These are phyloP conservation scores for Xylaria sp. DNA, from an alignment of 2,329 filamentous ascomycete species.

Conservation along the genomic window DNA sequence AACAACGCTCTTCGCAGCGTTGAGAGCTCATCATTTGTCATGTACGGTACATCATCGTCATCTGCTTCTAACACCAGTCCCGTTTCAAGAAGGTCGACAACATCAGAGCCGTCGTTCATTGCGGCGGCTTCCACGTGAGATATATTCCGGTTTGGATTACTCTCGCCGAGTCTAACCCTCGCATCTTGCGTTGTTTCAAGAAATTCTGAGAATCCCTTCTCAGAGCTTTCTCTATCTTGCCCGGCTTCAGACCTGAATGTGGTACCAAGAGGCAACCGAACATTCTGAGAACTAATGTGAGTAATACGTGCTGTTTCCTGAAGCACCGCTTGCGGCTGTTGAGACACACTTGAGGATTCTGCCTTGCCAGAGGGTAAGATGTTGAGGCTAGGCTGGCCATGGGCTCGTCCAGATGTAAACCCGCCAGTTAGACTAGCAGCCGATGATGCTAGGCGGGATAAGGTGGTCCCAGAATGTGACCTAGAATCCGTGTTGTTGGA, in stretches of 20 bases:
- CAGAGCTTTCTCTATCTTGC: constrained; percentile 46
- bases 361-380: constrained; percentile 40
- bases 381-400: constrained; percentile 24
- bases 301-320: constrained; percentile 40
- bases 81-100: constrained; percentile 45
- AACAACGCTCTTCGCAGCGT: constrained; percentile 47
- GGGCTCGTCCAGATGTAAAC: constrained; percentile 29
- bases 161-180: constrained; percentile 30
- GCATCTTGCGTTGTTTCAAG: constrained; percentile 43
- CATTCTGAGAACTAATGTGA: constrained; percentile 5
- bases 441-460: constrained; percentile 42
- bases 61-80: constrained; percentile 40
- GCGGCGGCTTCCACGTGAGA: constrained; percentile 16
- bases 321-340: constrained; percentile 15
- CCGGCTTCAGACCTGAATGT: constrained; percentile 47
- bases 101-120: constrained; percentile 45
- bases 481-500: constrained; percentile 11
- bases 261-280: constrained; percentile 21
- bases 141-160: constrained; percentile 37
- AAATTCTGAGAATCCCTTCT: constrained; percentile 53
- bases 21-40: constrained; percentile 40
- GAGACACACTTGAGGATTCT: constrained; percentile 36
- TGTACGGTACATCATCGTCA: constrained; percentile 38
- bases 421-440: constrained; percentile 38
- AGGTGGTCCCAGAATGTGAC: constrained; percentile 23